Base-by-base conservation (phyloP, 352 stramenopile genomes). In the Phytophthora hybrid region DNA sequence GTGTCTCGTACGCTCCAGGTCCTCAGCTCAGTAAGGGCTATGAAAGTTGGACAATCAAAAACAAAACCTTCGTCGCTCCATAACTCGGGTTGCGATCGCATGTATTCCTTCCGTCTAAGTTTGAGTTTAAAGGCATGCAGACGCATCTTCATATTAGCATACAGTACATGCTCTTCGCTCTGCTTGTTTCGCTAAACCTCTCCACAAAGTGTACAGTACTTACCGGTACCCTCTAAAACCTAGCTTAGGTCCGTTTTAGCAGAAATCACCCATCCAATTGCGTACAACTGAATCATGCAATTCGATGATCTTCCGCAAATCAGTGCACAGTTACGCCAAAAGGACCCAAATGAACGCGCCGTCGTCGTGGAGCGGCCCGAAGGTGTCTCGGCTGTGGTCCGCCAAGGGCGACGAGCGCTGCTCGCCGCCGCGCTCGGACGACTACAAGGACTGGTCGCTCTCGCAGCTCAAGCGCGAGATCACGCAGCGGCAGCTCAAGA, bases 381-480 rank as follows among this genome's bases (percentile, higher is more conserved):
- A 74, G 49, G 74, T 81, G 26, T 87, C 79, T 10, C 63, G 47
- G 49, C 59, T 84, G 64, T 89, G 81, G 81, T 85, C 77, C 4
- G 81, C 81, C 9, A 72, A 77, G 59, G 69, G 75, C 18, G 81
- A 89, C 59, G 73, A 82, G 16, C 67, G 62, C 52, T 89, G 81
- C 57, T 73, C 77, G 5, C 66, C 79, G 3, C 81, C 81, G 26
- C 73, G 63, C 41, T 89, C 81, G n/a, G 79, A 89, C 58, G 79
- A 89, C 59, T 89, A 89, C 70, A 80, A 78, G 37, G 70, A 85
- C 26, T 89, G 81, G 81, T 77, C 75, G 37, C 75, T 87, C 21
- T 69, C 66, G 79, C 81, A 89, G 59, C 68, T 89, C 23, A 89
- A 87, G 68, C 74, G 75, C 23, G 81, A 89, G 79, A 87, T 89